Evolutionary conservation across 2,329 filamentous ascomycete genomes (phyloP), one percentile per base, ranked within the genome.

Genomic region (Sporothrix brunneoviolacea): DNA sequence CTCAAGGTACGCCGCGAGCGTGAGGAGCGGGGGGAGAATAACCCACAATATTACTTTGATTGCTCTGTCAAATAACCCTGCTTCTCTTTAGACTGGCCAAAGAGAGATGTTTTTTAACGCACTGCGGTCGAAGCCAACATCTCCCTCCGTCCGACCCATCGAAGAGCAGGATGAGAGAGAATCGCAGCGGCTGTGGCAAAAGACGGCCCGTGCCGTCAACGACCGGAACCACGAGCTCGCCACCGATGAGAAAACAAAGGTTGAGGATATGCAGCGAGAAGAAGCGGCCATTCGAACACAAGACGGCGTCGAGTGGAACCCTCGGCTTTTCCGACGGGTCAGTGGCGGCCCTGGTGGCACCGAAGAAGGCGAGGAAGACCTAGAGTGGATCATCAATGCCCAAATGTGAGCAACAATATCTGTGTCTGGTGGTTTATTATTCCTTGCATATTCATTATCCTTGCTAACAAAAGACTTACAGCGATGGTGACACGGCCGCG

Each of bases 361-460:
- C 4, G 87, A 93, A 56, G 84, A 91, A 64, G 88, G 87, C 24
- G 87, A 94, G 65, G 89, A 94, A 64, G 88, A 88, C 57, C 71
- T 98, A 27, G 93, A 97, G 68, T 98, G 89, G 88, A 91, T 97
- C 62, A 87, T 98, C 61, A 86, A 91, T 65, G 85, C 91, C 2
- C 75, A 83, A 50, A 79, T 98, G 90, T n/a, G n/a, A n/a, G n/a
- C n/a, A n/a, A n/a, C n/a, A n/a, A n/a, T n/a, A n/a, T n/a, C n/a
- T n/a, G n/a, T n/a, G n/a, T n/a, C n/a, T n/a, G n/a, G n/a, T n/a
- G n/a, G n/a, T n/a, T n/a, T 95, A 69, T 63, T 74, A 8, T 37
- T 15, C 13, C 12, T 41, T 35, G 10, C n/a, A 32, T 36, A 28
- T 37, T n/a, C n/a, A 1, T 39, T 59, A 45, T 58, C 51, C 32